Base-by-base conservation (phyloP, 352 stramenopile genomes). In the Phytophthora chlamydospora region DNA sequence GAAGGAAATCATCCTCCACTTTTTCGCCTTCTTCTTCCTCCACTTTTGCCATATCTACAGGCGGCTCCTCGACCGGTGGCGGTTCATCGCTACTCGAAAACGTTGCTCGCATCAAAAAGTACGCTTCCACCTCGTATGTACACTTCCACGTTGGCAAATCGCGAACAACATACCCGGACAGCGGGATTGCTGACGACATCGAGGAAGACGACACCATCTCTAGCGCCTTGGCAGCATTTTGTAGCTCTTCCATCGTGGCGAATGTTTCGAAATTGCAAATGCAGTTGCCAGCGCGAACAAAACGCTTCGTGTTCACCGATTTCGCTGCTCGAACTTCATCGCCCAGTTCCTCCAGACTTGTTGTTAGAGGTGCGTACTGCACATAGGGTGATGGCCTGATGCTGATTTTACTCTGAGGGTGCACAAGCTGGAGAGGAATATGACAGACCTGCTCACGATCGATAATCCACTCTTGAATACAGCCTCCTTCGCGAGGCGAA, bases 391-490 rank as follows among this genome's bases (percentile, higher is more conserved):
- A 96, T 52, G 88, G 88, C 1, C 83, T 73, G 36, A 96, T 82
- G 68, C 88, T 96, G 55, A 96, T 90, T 67, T 94, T 93, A 64
- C 84, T 94, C 21, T 94, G 84, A 10, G 85, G 83, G 31, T 96
- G 88, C 13, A 95, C 92, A 31, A 96, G 75, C 41, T 93, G 71
- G 9, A 96, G 74, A 17, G 88, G 88, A 11, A 96, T 83, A 50
- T 95, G 75, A 24, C 84, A 95, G 17, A 91, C 60, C 48, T 94
- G 71, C 31, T 95, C 88, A 36, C 85, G 83, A 42, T 96, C 86
- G 27, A 96, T 86, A 19, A 95, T 80, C 86, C 88, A 96, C 43
- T 91, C 83, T 42, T 85, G 76, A 58, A 80, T 83, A 39, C 57
- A 88, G 4, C 88, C 88, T 27, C 83, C 85, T 10, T 92, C 83